Evolutionary conservation across 306 rosid species (phyloP).

Genomic region (Arachis hypogaea): DNA sequence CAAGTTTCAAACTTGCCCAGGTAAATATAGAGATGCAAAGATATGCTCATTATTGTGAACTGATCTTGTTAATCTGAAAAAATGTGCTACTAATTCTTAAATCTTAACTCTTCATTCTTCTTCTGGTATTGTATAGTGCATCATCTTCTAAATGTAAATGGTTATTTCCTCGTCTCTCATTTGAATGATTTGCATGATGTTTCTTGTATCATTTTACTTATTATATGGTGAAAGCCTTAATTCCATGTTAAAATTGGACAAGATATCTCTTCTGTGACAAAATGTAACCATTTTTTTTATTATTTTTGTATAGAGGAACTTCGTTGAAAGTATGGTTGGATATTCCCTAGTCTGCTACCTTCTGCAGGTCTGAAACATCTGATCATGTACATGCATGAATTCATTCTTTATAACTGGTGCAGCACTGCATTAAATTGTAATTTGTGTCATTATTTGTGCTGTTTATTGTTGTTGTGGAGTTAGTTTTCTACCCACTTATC

Average conservation of each 20-base stretch:
- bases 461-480: conserved; percentile 12
- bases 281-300: conserved; percentile 26
- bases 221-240: conserved; percentile 11
- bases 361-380: conserved; percentile 69
- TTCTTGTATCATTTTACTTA: conserved; percentile 26
- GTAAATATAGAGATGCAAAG: conserved; percentile 48
- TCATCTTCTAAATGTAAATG: conserved; percentile 2
- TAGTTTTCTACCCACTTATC: conserved; percentile 36
- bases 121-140: conserved; percentile 14
- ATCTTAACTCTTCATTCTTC: conserved; percentile 11
- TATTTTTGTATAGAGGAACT: conserved; percentile 70
- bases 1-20: conserved; percentile 96
- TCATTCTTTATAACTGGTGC: conserved; percentile 26
- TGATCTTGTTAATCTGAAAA: conserved; percentile 26
- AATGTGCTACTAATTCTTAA: conserved; percentile 8
- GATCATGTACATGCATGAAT: conserved; percentile 31
- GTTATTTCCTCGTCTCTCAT: neutral
- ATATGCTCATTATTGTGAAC: conserved; percentile 11
- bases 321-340: conserved; percentile 99
- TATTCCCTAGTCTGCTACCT: conserved; percentile 96
- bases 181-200: conserved; percentile 10
- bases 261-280: conserved; percentile 18
- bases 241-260: conserved; percentile 38
- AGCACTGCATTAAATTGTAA: conserved; percentile 28
- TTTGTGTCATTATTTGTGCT: conserved; percentile 8